A percentile compares a stretch with the other conserved stretches of the same genome.
phyloP scores from a whole-genome alignment of 2,329 filamentous ascomycete species.

The Pseudogymnoascus sp. region DNA sequence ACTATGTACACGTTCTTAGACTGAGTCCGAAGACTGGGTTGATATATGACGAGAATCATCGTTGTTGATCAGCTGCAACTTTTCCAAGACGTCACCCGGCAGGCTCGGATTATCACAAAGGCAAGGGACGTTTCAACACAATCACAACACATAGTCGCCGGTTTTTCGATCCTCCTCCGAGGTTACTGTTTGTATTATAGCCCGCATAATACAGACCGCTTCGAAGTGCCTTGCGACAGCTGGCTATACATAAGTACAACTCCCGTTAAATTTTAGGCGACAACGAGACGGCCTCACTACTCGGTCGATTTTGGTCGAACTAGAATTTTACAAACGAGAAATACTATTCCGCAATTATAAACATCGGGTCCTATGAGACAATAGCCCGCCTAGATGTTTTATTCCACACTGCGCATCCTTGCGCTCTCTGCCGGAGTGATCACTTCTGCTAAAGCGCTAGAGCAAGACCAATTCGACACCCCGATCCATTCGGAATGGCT shows the following conservation, averaged over 20 bases:
- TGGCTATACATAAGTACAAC: not conserved
- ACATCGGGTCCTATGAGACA: not conserved
- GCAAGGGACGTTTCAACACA: not conserved
- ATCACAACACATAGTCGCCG: not conserved
- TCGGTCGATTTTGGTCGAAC: not conserved
- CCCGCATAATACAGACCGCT: not conserved
- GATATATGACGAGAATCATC: not conserved
- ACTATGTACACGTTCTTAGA: conserved; percentile 12
- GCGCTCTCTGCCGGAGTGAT: not conserved
- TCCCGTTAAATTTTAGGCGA: not conserved
- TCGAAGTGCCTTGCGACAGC: not conserved
- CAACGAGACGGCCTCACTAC: not conserved
- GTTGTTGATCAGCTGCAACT: conserved; percentile 1
- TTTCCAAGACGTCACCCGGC: not conserved
- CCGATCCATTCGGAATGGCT: not conserved
- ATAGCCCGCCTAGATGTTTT: not conserved
- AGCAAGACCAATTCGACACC: not conserved
- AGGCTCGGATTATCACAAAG: conserved; percentile 6
- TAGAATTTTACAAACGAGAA: not conserved
- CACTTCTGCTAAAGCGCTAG: not conserved
- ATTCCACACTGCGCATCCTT: not conserved
- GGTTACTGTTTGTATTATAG: not conserved
- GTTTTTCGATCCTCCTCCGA: not conserved
- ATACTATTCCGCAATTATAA: not conserved
- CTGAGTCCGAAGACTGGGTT: not conserved